Evolutionary conservation across 2,329 filamentous ascomycete species (phyloP).

Genomic region (Huntiella bhutanensis): DNA sequence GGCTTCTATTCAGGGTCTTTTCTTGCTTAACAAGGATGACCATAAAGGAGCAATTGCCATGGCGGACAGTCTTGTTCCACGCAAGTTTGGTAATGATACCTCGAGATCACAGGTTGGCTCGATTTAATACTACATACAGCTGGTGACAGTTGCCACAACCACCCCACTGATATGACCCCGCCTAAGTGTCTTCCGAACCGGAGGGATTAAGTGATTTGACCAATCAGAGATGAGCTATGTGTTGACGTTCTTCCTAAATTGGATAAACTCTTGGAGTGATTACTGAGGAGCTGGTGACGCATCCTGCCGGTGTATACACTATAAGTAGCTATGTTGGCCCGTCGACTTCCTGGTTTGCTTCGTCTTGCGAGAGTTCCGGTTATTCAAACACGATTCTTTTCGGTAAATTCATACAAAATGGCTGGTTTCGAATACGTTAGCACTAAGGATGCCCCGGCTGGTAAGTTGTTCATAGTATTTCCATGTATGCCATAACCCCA

Average conservation of each 20-base stretch:
- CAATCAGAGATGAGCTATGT: background rate
- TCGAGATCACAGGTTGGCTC: constrained; percentile 10
- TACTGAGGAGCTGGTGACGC: background rate
- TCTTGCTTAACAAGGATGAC: constrained; percentile 85
- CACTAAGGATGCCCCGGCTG: constrained; percentile 39
- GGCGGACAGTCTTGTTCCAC: constrained; percentile 47
- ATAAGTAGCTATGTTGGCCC: constrained; percentile 5
- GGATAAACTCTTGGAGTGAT: background rate
- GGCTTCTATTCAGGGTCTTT: constrained; percentile 81
- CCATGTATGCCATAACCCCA: background rate
- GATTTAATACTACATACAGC: background rate
- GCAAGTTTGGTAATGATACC: constrained; percentile 31
- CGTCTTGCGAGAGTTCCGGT: background rate
- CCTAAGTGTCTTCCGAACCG: constrained; percentile 7
- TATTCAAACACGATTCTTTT: constrained; percentile 1
- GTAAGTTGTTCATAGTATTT: constrained; percentile 22
- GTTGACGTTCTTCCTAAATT: constrained; percentile 2
- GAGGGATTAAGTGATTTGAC: background rate
- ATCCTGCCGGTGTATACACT: background rate
- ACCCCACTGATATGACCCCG: constrained; percentile 8
- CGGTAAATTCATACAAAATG: constrained; percentile 8
- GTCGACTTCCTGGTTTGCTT: constrained; percentile 2
- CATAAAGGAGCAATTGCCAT: constrained; percentile 71
- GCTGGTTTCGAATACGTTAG: constrained; percentile 23
- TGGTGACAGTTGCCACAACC: background rate